phyloP scores from a whole-genome alignment of 2,329 filamentous ascomycete species.

The Xylaria sp. region DNA sequence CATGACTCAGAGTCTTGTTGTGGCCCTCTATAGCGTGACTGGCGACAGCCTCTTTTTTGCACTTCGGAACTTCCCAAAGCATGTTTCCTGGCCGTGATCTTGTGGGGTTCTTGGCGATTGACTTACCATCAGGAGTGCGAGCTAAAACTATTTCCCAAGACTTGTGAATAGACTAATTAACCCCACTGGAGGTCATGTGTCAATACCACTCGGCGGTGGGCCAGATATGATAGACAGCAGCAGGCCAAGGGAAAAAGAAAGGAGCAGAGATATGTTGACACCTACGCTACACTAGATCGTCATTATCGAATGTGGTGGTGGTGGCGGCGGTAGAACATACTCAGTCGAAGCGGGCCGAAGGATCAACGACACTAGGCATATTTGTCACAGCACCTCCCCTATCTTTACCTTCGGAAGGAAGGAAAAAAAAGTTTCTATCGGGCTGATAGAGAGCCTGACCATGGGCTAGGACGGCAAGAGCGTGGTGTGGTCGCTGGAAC shows the following conservation, averaged over 20 bases:
- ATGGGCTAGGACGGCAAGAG: neutral
- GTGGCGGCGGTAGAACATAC: neutral
- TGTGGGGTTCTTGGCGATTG: conserved; percentile 16
- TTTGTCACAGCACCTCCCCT: conserved; percentile 25
- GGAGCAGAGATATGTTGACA: neutral
- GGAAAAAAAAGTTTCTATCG: conserved; percentile 1
- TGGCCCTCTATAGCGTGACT: conserved; percentile 8
- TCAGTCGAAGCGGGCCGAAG: conserved; percentile 22
- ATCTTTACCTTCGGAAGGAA: neutral
- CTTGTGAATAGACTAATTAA: neutral
- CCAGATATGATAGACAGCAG: neutral
- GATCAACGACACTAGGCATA: conserved; percentile 18
- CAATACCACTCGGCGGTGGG: neutral
- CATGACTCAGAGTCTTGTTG: conserved; percentile 24
- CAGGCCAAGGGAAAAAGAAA: neutral
- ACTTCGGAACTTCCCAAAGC: conserved; percentile 30
- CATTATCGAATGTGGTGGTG: neutral
- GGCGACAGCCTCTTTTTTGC: neutral
- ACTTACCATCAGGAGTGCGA: neutral
- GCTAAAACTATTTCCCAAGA: neutral
- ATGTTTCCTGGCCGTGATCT: conserved; percentile 16
- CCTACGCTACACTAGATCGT: neutral
- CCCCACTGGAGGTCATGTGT: conserved; percentile 13
- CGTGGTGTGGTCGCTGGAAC: neutral
- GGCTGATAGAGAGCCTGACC: neutral